A percentile compares a stretch with the other conserved stretches of the same genome.
Evolutionary conservation across 495 filamentous ascomycete genomes (phyloP).

Genomic region (Amorphotheca resinae): DNA sequence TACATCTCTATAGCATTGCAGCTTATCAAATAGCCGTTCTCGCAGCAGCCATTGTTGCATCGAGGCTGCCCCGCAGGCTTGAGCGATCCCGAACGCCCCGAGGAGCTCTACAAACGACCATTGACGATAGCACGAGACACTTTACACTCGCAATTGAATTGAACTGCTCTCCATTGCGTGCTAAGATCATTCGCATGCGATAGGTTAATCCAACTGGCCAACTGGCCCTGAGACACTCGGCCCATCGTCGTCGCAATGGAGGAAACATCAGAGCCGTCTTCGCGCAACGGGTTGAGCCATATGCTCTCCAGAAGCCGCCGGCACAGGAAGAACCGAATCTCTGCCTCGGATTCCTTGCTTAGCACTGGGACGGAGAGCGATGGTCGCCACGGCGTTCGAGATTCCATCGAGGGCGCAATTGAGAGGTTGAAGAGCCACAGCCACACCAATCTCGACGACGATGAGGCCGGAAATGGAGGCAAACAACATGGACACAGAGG

Average conservation of each 20-base stretch:
- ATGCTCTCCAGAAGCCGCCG: slow-evolving; percentile 24
- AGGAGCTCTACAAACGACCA: no score
- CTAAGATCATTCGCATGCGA: no score
- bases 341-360: slow-evolving; percentile 20
- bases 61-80: no score
- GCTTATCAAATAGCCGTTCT: no score
- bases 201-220: no score
- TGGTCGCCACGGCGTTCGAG: slow-evolving; percentile 16
- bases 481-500: slow-evolving; percentile 36
- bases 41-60: no score
- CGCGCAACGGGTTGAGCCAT: slow-evolving; percentile 20
- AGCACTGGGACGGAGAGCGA: slow-evolving; percentile 19
- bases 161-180: no score
- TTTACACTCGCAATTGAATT: neutral
- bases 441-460: slow-evolving; percentile 1
- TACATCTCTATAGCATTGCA: no score
- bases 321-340: slow-evolving; percentile 20
- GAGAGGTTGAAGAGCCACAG: slow-evolving; percentile 19
- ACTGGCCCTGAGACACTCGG: no score
- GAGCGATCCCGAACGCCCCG: no score
- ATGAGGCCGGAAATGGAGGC: slow-evolving; percentile 26
- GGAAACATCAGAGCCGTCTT: slow-evolving; percentile 11
- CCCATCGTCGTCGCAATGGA: no score
- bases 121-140: neutral
- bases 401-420: slow-evolving; percentile 26